These are phyloP conservation scores for Cucurbitaria berberidis DNA, from an alignment of 2,329 filamentous ascomycete genomes.

Conservation along the genomic window DNA sequence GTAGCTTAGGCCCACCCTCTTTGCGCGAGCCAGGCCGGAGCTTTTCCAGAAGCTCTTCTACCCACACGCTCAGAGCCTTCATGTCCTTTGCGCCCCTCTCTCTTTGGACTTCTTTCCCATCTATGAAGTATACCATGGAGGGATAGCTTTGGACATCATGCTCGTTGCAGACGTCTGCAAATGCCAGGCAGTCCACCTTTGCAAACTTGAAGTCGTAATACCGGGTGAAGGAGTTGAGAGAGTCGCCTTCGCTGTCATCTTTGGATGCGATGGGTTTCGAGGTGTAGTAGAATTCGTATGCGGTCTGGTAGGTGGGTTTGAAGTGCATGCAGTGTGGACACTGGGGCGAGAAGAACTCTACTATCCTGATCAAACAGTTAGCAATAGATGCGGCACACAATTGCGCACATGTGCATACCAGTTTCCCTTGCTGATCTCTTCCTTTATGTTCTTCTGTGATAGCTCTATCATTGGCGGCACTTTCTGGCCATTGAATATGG, in stretches of 20 bases:
- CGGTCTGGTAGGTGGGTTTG: constrained; percentile 85
- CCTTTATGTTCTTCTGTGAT: constrained; percentile 63
- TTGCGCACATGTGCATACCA: constrained; percentile 57
- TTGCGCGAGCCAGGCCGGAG: constrained; percentile 83
- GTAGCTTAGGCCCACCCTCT: constrained; percentile 68
- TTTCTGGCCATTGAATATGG: constrained; percentile 69
- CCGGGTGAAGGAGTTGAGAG: constrained; percentile 72
- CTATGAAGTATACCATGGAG: constrained; percentile 78
- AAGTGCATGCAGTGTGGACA: constrained; percentile 77
- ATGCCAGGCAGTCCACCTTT: constrained; percentile 82
- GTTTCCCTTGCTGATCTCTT: constrained; percentile 68
- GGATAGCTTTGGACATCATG: constrained; percentile 75
- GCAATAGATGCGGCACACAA: background rate
- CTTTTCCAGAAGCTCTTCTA: constrained; percentile 78
- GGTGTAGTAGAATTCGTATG: constrained; percentile 95
- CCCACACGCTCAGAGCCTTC: constrained; percentile 67
- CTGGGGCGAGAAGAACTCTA: constrained; percentile 60
- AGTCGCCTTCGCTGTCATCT: constrained; percentile 55
- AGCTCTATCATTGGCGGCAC: constrained; percentile 71
- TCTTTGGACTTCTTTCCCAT: constrained; percentile 71
- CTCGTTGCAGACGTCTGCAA: constrained; percentile 74
- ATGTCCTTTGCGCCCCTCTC: constrained; percentile 73
- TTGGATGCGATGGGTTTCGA: constrained; percentile 69
- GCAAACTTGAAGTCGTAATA: constrained; percentile 92
- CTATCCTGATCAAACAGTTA: constrained; percentile 39